Evolutionary conservation across 1,139 yeast species (phyloP), one percentile per base, ranked within the genome.

Genomic region (Geotrichum bryndzae): DNA sequence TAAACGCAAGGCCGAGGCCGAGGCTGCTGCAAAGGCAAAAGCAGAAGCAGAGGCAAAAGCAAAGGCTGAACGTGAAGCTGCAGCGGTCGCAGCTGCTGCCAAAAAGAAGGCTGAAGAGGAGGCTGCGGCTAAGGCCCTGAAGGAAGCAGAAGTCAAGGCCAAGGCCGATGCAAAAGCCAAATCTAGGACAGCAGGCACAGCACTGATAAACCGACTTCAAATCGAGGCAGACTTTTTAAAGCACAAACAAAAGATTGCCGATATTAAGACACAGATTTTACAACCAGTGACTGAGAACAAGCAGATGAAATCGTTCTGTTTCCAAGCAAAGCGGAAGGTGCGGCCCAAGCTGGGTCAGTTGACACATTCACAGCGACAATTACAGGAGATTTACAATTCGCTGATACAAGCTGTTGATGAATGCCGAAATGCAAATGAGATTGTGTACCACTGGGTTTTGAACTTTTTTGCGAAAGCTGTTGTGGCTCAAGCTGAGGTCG

Each of bases 311-410:
- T 50, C 81, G 63, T 48, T 59, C 57, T 67, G 71, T 60, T 61
- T 72, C 52, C 75, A 78, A 15, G 80, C 80, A 60, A 87, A 87
- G 70, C 79, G 97, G 60, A 84, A 86, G 68, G 83, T 94, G 67
- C 90, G 90, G 69, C 96, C 97, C 4, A 88, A 87, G 69, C 84
- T 95, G 67, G 98, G 99, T 13, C 98, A 94, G 75, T 78, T 95
- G 63, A 90, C 97, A 0, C 86, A 85, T 69, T 86, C 92, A 56
- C 74, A 72, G 60, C 61, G 72, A 2, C 97, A 94, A 69, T 78
- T 90, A 57, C 71, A 73, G 1, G 75, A 75, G 41, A 79, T 91
- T 55, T 67, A 66, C 15, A 57, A 69, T 2, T 91, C 85, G 57
- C 77, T 94, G 3, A 69, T 77, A 1, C 74, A 68, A 3, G 71